Percentiles rank a stretch among this genome's conserved stretches.
Conservation (phyloP, 306 rosid species). For the Quercus wislizeni region DNA sequence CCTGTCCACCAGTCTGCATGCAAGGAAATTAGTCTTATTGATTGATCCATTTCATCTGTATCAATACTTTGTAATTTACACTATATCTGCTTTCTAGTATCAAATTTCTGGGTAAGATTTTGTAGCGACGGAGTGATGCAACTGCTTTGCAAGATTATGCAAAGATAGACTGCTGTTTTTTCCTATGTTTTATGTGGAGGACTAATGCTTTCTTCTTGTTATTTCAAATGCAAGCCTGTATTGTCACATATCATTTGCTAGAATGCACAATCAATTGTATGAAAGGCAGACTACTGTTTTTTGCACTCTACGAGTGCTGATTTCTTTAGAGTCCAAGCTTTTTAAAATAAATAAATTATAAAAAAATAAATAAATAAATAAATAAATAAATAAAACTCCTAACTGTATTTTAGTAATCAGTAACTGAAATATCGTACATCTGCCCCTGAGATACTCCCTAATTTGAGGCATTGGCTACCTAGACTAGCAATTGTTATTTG, state of each 20-base stretch:
- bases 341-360: no score
- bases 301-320: neutral
- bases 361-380: no score
- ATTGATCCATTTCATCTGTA: no score
- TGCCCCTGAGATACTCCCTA: neutral
- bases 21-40: neutral
- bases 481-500: neutral
- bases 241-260: neutral
- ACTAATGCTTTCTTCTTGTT: neutral
- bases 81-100: no score
- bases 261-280: neutral
- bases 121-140: no score
- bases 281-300: neutral
- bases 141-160: neutral
- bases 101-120: no score
- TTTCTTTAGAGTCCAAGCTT: constrained; percentile 1
- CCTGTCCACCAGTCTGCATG: neutral
- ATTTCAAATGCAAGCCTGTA: neutral
- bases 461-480: constrained; percentile 8
- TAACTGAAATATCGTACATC: neutral
- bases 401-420: neutral
- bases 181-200: neutral
- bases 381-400: no score
- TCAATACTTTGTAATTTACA: no score
- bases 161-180: neutral